Conservation (phyloP, 768 basidiomycete genomes). For the Myochromella boudieri region DNA sequence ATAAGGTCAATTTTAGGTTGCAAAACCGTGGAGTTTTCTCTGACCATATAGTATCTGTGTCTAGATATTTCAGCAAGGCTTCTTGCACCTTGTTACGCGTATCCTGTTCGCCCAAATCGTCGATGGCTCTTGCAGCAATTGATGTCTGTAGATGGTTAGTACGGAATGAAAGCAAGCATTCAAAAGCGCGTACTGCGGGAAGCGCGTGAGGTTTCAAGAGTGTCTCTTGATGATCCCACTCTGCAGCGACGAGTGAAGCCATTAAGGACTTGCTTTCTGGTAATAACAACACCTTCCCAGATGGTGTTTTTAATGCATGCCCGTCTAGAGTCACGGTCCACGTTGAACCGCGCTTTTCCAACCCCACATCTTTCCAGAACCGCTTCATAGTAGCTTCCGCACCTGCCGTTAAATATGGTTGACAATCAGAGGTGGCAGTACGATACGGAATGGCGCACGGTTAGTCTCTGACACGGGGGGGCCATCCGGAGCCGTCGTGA, state of each 20-base stretch:
- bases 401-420: constrained; percentile 45
- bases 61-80: constrained; percentile 78
- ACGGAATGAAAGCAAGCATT: not conserved
- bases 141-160: constrained; percentile 65
- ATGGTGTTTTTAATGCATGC: constrained; percentile 85
- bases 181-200: constrained; percentile 65
- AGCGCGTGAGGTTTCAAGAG: constrained; percentile 87
- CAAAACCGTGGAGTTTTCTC: constrained; percentile 3
- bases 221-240: constrained; percentile 94
- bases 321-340: constrained; percentile 76
- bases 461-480: constrained; percentile 60
- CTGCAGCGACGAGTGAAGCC: constrained; percentile 85
- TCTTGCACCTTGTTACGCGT: constrained; percentile 63
- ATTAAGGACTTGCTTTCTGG: constrained; percentile 70
- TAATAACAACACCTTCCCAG: constrained; percentile 71
- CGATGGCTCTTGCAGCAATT: constrained; percentile 85
- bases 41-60: constrained; percentile 94
- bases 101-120: constrained; percentile 59
- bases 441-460: constrained; percentile 49
- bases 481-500: constrained; percentile 35
- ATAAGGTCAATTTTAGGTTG: not conserved
- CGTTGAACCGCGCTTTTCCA: constrained; percentile 56
- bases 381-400: constrained; percentile 85
- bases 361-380: constrained; percentile 92
- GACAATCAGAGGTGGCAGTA: not conserved